Evolutionary conservation across 257 asterid genomes (phyloP).

Genomic region (Orobanche coerulescens): DNA sequence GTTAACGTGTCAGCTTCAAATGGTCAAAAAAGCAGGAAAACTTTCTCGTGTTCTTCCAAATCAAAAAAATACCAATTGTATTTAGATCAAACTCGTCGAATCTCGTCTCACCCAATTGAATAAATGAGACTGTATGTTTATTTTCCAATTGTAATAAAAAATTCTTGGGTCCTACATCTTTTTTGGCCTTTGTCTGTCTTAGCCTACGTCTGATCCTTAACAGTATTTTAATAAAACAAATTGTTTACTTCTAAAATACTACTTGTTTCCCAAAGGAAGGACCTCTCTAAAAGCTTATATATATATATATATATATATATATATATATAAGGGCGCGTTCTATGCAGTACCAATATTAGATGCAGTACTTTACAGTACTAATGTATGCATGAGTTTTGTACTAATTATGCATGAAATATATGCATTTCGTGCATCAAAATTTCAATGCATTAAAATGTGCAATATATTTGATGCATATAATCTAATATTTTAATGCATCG

Average conservation of each 20-base stretch:
- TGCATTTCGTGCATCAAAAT: no score
- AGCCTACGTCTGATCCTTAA: not conserved
- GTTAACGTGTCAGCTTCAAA: not conserved
- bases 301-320: not conserved
- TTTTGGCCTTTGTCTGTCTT: not conserved
- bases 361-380: no score
- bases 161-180: not conserved
- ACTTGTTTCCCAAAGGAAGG: not conserved
- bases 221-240: not conserved
- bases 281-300: not conserved
- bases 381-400: no score
- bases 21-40: not conserved
- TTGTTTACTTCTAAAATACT: not conserved
- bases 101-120: not conserved
- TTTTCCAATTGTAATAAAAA: not conserved
- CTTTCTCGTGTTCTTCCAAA: not conserved
- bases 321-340: no score
- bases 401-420: no score
- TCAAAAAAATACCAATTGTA: not conserved
- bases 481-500: no score
- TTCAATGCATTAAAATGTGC: no score
- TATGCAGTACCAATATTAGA: no score
- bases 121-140: constrained; percentile 1
- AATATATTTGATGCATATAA: no score
- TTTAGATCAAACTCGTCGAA: not conserved